phyloP scores from a whole-genome alignment of 1,284 basidiomycete species.

The Austroboletus rostrupii region DNA sequence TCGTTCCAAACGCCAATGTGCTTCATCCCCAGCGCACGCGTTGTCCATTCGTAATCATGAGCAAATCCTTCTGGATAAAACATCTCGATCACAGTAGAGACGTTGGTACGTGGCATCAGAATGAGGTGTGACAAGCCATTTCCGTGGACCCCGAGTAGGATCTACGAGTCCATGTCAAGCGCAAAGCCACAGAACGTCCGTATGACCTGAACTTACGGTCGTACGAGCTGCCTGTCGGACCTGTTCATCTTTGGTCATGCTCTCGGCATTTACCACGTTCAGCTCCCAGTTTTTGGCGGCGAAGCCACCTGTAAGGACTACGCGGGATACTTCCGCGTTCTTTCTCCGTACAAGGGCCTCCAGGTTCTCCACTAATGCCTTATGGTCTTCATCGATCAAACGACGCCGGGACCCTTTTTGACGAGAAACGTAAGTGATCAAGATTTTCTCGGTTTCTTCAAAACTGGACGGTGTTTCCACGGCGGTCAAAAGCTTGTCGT shows the following conservation, averaged over 20 bases:
- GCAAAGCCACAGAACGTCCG: not conserved
- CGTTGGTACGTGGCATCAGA: slow-evolving; percentile 67
- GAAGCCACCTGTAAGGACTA: slow-evolving; percentile 8
- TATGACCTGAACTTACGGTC: slow-evolving; percentile 43
- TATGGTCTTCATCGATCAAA: slow-evolving; percentile 59
- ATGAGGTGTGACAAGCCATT: slow-evolving; percentile 77
- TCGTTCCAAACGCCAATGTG: slow-evolving; percentile 79
- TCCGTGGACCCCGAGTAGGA: slow-evolving; percentile 77
- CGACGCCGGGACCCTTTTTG: slow-evolving; percentile 52
- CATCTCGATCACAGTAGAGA: slow-evolving; percentile 76
- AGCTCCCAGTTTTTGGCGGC: slow-evolving; percentile 51
- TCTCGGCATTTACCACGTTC: slow-evolving; percentile 62
- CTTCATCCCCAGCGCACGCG: slow-evolving; percentile 66
- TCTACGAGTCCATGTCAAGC: slow-evolving; percentile 35
- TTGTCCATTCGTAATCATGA: slow-evolving; percentile 76
- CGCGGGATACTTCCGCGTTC: slow-evolving; percentile 16
- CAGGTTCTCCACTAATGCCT: slow-evolving; percentile 53
- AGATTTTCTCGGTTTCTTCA: slow-evolving; percentile 40
- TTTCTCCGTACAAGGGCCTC: slow-evolving; percentile 50
- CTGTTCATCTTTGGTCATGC: slow-evolving; percentile 69
- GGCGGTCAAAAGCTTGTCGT: not conserved
- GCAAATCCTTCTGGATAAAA: slow-evolving; percentile 78
- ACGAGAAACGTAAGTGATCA: slow-evolving; percentile 74
- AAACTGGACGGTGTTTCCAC: slow-evolving; percentile 16
- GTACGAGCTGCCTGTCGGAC: slow-evolving; percentile 58